Evolutionary conservation across 1,284 basidiomycete species (phyloP).

Genomic region (Marasmius tenuissimus): DNA sequence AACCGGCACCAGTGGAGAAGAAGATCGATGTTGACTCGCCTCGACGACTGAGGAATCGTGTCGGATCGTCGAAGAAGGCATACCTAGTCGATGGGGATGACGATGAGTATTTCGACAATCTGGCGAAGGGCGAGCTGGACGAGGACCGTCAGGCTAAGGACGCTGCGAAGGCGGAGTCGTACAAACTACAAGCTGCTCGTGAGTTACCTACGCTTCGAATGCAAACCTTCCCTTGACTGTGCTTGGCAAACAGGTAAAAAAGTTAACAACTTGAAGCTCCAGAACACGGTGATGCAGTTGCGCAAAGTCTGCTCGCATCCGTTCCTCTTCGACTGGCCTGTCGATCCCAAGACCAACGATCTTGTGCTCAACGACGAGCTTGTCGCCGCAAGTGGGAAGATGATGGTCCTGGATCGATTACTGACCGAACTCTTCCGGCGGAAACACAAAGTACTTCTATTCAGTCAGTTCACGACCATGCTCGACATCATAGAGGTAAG

Average conservation of each 20-base stretch:
- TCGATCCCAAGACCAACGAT: slow-evolving; percentile 61
- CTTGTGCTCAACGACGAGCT: slow-evolving; percentile 73
- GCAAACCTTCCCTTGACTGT: slow-evolving; percentile 3
- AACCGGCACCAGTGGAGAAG: slow-evolving; percentile 24
- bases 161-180: slow-evolving; percentile 47
- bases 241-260: slow-evolving; percentile 57
- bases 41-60: slow-evolving; percentile 28
- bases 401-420: slow-evolving; percentile 92
- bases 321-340: slow-evolving; percentile 89
- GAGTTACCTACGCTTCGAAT: slow-evolving; percentile 25
- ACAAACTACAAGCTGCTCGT: slow-evolving; percentile 63
- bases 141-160: slow-evolving; percentile 39
- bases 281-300: slow-evolving; percentile 94
- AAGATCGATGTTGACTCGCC: slow-evolving; percentile 21
- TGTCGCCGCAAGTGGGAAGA: slow-evolving; percentile 89
- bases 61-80: slow-evolving; percentile 34
- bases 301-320: slow-evolving; percentile 95
- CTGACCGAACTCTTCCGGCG: slow-evolving; percentile 82
- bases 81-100: slow-evolving; percentile 65
- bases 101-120: slow-evolving; percentile 64
- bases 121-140: slow-evolving; percentile 49
- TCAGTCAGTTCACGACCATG: slow-evolving; percentile 96
- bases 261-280: slow-evolving; percentile 89
- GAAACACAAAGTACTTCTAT: slow-evolving; percentile 90
- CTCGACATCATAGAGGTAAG: slow-evolving; percentile 87